Base-by-base conservation (phyloP, 2,329 filamentous ascomycete genomes). In the Clonostachys byssicola region DNA sequence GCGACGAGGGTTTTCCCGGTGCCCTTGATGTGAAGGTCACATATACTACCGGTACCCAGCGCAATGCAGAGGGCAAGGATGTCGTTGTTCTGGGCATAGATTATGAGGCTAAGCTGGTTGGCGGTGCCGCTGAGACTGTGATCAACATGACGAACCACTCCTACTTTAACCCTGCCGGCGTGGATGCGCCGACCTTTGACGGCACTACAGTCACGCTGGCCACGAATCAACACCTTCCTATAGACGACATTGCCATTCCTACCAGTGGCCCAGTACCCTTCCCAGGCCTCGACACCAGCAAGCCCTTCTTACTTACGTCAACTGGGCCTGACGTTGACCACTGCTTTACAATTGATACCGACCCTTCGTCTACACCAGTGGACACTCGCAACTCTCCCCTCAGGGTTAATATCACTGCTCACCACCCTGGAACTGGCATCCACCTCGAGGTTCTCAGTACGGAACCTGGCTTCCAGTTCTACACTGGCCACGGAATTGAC, bases 141-240 rank as follows among this genome's bases (percentile, higher is more conserved):
- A 81, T 97, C 64, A 95, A 92, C 69, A 80, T 97, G 70, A 97
- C 94, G 44, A 99, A 97, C 72, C 92, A 99, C 73, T 95, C 89
- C 38, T 87, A 87, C 71, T 87, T 87, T 67, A 86, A 86, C 67
- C 74, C 86, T 34, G 70, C 73, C 4, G 75, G 75, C 56, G 39
- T 42, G 14, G 68, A 65, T 35, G 63, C 72, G 14, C 20, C 33
- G 34, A 73, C 75, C 16, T 77, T 80, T 49, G 75, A 76, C 46
- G 78, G 75, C 53, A 83, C 79, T 10, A 60, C 66, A 58, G 86
- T 92, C 67, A 89, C 87, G 57, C 79, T 95, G 44, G 74, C 73
- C 41, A 80, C 76, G 30, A 72, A 75, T 58, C 65, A 70, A 40
- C 86, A 95, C 65, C 83, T 95, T 42, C 88, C 87, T 30, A 78